Evolutionary conservation across 2,329 filamentous ascomycete genomes (phyloP).

Genomic region (Xylariaceae sp.): DNA sequence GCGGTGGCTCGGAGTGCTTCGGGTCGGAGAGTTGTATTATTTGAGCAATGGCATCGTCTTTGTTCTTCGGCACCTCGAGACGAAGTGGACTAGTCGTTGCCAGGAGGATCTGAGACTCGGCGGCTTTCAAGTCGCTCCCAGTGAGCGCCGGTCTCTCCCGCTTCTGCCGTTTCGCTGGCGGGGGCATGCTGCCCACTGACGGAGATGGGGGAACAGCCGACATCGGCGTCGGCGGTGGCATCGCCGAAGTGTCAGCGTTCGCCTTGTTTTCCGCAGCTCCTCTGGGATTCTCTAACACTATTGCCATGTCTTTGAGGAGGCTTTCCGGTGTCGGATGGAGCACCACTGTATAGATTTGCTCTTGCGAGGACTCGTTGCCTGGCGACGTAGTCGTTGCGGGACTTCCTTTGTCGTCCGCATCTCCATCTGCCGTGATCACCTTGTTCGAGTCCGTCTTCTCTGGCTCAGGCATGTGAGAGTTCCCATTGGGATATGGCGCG

Average conservation of each 20-base stretch:
- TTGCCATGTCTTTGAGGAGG: slow-evolving; percentile 66
- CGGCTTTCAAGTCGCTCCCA: slow-evolving; percentile 63
- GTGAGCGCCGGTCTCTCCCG: slow-evolving; percentile 71
- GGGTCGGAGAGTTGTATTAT: slow-evolving; percentile 70
- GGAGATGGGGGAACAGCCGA: slow-evolving; percentile 56
- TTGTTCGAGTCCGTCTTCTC: slow-evolving; percentile 30
- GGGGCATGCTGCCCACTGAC: slow-evolving; percentile 52
- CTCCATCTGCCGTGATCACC: slow-evolving; percentile 36
- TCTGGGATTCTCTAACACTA: slow-evolving; percentile 69
- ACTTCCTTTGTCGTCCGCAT: slow-evolving; percentile 53
- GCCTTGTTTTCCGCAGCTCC: slow-evolving; percentile 32
- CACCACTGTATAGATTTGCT: slow-evolving; percentile 70
- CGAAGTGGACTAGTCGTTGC: slow-evolving; percentile 69
- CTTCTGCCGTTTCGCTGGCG: slow-evolving; percentile 63
- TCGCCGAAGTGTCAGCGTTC: slow-evolving; percentile 34
- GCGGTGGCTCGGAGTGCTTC: slow-evolving; percentile 68
- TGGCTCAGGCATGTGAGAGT: slow-evolving; percentile 23
- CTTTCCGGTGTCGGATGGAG: slow-evolving; percentile 78
- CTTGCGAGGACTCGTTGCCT: slow-evolving; percentile 45
- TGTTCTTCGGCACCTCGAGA: slow-evolving; percentile 67
- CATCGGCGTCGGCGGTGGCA: slow-evolving; percentile 64
- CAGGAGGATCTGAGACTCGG: slow-evolving; percentile 70
- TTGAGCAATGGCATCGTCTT: slow-evolving; percentile 64
- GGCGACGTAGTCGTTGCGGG: slow-evolving; percentile 48
- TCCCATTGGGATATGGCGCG: slow-evolving; percentile 64